These are phyloP conservation scores for Ceratocystis papillata DNA, from an alignment of 2,329 filamentous ascomycete genomes.

Conservation along the genomic window DNA sequence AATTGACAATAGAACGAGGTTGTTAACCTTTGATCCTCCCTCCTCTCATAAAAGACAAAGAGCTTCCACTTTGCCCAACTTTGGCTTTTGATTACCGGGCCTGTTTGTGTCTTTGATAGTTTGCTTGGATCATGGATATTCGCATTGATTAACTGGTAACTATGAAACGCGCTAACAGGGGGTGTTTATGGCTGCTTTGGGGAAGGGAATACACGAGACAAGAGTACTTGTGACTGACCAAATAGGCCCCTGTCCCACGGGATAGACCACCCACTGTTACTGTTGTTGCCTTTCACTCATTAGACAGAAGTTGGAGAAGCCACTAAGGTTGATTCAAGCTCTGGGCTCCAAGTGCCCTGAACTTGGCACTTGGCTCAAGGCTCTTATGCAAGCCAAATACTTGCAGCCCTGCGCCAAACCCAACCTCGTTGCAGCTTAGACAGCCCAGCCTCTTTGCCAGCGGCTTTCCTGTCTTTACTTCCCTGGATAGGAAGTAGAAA, in stretches of 20 bases:
- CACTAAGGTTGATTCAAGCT: no score
- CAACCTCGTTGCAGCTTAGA: no score
- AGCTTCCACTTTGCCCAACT: not conserved
- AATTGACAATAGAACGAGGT: constrained; percentile 1
- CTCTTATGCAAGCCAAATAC: no score
- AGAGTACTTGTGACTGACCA: constrained; percentile 1
- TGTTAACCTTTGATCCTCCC: constrained; percentile 12
- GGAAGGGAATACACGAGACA: not conserved
- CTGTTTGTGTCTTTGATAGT: not conserved
- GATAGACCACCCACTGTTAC: no score
- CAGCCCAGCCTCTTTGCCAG: no score
- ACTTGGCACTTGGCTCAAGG: no score
- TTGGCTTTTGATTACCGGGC: not conserved
- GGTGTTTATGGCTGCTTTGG: not conserved
- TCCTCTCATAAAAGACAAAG: constrained; percentile 1
- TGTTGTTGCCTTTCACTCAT: not conserved
- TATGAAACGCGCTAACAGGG: constrained; percentile 11
- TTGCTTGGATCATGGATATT: constrained; percentile 8
- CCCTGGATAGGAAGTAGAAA: not conserved
- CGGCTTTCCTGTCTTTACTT: not conserved
- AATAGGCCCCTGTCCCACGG: not conserved
- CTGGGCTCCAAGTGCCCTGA: no score
- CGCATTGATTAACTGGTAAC: not conserved
- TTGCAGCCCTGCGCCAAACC: no score
- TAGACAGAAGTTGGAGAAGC: not conserved